Conservation (phyloP, 257 asterid genomes). For the Verbascum thapsus region DNA sequence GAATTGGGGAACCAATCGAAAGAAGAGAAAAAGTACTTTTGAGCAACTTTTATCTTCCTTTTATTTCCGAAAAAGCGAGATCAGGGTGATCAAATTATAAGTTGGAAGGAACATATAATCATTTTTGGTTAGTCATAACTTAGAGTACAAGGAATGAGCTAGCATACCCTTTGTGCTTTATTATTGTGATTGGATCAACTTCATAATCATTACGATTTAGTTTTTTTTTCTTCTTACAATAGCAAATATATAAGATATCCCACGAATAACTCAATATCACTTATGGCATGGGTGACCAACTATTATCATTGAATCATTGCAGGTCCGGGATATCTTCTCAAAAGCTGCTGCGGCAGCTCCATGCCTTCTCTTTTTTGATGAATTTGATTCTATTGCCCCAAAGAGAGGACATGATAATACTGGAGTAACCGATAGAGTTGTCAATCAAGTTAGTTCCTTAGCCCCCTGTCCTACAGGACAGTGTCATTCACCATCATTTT, state of each 20-base stretch:
- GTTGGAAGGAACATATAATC: not conserved
- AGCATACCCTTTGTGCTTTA: not conserved
- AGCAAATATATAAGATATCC: constrained; percentile 2
- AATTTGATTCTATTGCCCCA: constrained; percentile 96
- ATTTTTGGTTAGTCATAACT: not conserved
- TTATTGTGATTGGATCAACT: not conserved
- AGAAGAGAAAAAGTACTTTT: not conserved
- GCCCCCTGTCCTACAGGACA: constrained; percentile 3
- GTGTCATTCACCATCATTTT: constrained; percentile 20
- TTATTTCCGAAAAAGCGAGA: constrained; percentile 2
- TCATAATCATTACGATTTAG: constrained; percentile 1
- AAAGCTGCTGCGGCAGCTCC: constrained; percentile 98
- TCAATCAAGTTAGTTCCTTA: constrained; percentile 67
- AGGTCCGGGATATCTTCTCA: constrained; percentile 92
- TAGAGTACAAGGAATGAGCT: not conserved
- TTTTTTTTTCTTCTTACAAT: constrained; percentile 1
- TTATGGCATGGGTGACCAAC: constrained; percentile 21
- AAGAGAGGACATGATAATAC: constrained; percentile 97
- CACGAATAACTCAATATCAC: constrained; percentile 1
- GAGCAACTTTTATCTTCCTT: not conserved
- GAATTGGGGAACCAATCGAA: not conserved
- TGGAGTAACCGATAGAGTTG: constrained; percentile 97
- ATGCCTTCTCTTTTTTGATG: constrained; percentile 90
- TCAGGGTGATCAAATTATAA: not conserved
- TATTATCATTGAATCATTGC: constrained; percentile 32